phyloP scores from a whole-genome alignment of 768 basidiomycete species.

The Coprinopsis cinerea region DNA sequence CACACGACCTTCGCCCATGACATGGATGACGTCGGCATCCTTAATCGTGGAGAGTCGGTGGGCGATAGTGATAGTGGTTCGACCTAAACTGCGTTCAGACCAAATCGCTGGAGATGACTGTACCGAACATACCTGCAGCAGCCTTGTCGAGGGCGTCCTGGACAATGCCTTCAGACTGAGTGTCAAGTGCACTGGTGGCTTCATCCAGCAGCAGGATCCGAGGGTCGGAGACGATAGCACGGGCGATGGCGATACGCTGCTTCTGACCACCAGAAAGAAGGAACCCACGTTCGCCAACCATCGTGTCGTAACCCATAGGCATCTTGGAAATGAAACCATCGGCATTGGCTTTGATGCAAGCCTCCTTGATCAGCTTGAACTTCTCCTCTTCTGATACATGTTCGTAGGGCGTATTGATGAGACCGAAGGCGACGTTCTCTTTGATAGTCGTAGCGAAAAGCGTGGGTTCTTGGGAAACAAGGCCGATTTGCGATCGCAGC shows the following conservation, averaged over 20 bases:
- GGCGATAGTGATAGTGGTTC: conserved; percentile 68
- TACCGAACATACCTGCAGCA: conserved; percentile 41
- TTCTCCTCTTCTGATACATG: conserved; percentile 57
- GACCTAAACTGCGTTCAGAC: conserved; percentile 35
- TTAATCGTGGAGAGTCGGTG: conserved; percentile 71
- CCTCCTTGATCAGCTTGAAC: conserved; percentile 61
- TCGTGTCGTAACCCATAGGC: conserved; percentile 67
- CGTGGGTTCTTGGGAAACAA: conserved; percentile 74
- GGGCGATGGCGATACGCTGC: conserved; percentile 73
- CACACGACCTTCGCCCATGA: conserved; percentile 73
- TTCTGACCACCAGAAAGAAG: conserved; percentile 74
- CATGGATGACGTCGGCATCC: conserved; percentile 66
- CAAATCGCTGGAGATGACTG: conserved; percentile 41
- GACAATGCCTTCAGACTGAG: conserved; percentile 69
- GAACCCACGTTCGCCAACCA: conserved; percentile 76
- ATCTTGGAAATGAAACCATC: conserved; percentile 69
- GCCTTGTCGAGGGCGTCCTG: conserved; percentile 81
- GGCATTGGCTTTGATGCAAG: conserved; percentile 74
- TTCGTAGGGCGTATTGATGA: conserved; percentile 62
- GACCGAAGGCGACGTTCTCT: conserved; percentile 68
- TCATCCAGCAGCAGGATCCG: conserved; percentile 72
- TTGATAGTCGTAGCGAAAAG: conserved; percentile 71
- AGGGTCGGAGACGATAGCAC: conserved; percentile 74
- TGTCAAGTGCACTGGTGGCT: conserved; percentile 74
- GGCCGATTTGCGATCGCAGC: conserved; percentile 71